Conservation (phyloP, 306 rosid genomes). For the Myrica gale region DNA sequence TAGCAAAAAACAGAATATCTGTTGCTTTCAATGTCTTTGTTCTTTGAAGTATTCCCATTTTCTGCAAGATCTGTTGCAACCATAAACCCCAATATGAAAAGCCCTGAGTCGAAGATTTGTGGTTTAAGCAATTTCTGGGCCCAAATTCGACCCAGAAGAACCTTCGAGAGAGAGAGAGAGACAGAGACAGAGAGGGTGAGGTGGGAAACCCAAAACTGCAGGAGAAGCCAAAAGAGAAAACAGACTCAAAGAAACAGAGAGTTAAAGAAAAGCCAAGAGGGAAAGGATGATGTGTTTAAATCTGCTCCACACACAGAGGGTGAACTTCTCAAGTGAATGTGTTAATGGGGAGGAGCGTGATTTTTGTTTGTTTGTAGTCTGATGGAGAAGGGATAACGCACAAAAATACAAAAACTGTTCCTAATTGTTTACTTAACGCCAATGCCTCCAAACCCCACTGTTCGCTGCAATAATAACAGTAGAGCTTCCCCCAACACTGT, state of each 20-base stretch:
- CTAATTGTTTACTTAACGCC: conserved; percentile 34
- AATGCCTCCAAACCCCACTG: conserved; percentile 45
- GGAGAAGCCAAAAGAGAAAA: not conserved
- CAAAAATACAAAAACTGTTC: conserved; percentile 26
- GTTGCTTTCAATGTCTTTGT: not conserved
- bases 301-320: conserved; percentile 4
- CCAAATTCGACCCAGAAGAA: no score
- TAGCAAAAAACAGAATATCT: no score
- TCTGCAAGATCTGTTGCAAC: not conserved
- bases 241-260: no score
- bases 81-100: not conserved
- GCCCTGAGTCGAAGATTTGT: no score
- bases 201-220: not conserved
- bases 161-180: no score
- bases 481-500: not conserved
- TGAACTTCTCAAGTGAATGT: not conserved
- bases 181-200: no score
- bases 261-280: not conserved
- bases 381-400: conserved; percentile 8
- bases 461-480: conserved; percentile 32
- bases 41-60: conserved; percentile 1
- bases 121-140: no score
- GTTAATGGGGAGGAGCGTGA: not conserved
- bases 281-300: conserved; percentile 5
- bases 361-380: not conserved